Percentiles rank a stretch among this genome's conserved stretches.
Evolutionary conservation across 805 yeast genomes (phyloP).

Genomic region (Kodamaea lidongshanica): DNA sequence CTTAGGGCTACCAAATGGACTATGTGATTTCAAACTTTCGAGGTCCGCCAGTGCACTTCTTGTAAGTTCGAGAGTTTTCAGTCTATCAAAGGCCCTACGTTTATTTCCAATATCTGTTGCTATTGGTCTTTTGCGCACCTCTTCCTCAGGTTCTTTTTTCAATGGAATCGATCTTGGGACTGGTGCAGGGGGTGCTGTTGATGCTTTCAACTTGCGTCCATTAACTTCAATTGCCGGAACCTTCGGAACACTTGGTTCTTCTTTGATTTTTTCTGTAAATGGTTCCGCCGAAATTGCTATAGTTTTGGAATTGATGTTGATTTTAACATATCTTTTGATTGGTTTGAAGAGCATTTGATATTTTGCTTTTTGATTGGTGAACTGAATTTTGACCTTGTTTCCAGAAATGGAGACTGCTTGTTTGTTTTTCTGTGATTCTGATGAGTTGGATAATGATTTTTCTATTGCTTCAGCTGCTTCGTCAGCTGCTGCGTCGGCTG

Average conservation of each 20-base stretch:
- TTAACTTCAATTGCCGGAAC: not conserved
- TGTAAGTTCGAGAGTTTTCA: constrained; percentile 1
- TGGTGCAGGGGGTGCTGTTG: constrained; percentile 3
- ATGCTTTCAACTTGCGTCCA: not conserved
- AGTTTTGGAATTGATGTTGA: constrained; percentile 27
- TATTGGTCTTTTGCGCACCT: constrained; percentile 1
- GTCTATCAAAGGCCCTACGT: too few relatives aligned
- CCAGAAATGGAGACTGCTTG: too few relatives aligned
- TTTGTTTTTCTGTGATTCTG: too few relatives aligned
- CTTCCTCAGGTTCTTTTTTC: constrained; percentile 4
- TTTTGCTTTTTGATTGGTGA: too few relatives aligned
- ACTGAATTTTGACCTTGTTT: too few relatives aligned
- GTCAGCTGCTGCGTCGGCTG: too few relatives aligned
- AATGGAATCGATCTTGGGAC: constrained; percentile 1
- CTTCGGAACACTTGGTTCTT: not conserved
- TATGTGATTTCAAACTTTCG: constrained; percentile 11
- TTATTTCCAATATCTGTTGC: constrained; percentile 1
- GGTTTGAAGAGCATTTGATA: too few relatives aligned
- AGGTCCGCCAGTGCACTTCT: constrained; percentile 12
- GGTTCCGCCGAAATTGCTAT: constrained; percentile 41
- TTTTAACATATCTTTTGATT: constrained; percentile 39
- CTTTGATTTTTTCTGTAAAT: constrained; percentile 16
- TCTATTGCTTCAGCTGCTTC: too few relatives aligned
- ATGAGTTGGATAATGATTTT: too few relatives aligned
- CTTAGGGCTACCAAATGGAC: constrained; percentile 16